Conservation (phyloP, 768 basidiomycete species). For the Macrocybe gigantea region DNA sequence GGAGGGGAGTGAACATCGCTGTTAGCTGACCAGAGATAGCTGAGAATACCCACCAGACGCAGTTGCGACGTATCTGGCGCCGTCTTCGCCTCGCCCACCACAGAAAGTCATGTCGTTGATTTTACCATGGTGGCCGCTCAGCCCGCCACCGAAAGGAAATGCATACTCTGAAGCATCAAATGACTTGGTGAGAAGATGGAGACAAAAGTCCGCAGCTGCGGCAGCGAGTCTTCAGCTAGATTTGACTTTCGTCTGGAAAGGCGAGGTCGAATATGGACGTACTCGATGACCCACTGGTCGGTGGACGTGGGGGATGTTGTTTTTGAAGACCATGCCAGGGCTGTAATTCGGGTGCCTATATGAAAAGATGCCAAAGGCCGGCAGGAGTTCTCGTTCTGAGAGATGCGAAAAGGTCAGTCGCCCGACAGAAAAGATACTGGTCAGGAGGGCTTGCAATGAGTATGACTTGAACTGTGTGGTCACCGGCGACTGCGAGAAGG, state of each 20-base stretch:
- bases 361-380: conserved; percentile 64
- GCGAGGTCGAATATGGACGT: conserved; percentile 16
- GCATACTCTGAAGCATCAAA: conserved; percentile 41
- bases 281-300: conserved; percentile 74
- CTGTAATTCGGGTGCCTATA: conserved; percentile 63
- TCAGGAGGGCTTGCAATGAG: conserved; percentile 42
- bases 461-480: conserved; percentile 67
- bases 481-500: conserved; percentile 68
- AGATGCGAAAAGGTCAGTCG: conserved; percentile 1
- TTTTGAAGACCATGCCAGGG: conserved; percentile 73
- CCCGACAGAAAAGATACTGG: conserved; percentile 1
- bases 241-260: neutral
- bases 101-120: conserved; percentile 79
- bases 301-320: conserved; percentile 60
- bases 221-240: conserved; percentile 49
- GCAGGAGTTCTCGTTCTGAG: conserved; percentile 36
- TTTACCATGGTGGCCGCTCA: conserved; percentile 76
- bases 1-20: neutral
- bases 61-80: conserved; percentile 70
- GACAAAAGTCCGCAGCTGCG: conserved; percentile 62
- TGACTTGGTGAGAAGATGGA: conserved; percentile 63
- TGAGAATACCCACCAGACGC: conserved; percentile 52
- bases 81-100: conserved; percentile 66
- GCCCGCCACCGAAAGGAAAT: conserved; percentile 72
- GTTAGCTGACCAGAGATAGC: too few relatives aligned